Percentiles rank a stretch among this genome's conserved stretches.
Conservation (phyloP, 1,139 yeast genomes). For the Sugiyamaella pinicola region DNA sequence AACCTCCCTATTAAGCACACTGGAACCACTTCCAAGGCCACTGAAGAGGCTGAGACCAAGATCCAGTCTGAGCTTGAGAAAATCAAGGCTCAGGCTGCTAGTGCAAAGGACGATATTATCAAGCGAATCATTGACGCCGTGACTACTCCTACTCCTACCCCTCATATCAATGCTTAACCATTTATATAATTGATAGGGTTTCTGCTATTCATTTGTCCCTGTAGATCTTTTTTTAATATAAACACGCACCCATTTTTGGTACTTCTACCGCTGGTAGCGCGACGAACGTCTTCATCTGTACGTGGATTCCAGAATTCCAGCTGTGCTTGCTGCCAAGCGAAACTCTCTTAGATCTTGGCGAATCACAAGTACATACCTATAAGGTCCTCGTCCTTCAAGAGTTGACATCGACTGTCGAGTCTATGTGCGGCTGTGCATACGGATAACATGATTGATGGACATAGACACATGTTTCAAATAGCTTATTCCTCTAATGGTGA, state of each 20-base stretch:
- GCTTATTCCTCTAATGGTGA: not conserved
- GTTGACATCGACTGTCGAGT: not conserved
- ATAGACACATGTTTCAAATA: not conserved
- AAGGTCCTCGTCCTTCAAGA: too few species aligned
- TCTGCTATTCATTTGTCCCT: not conserved
- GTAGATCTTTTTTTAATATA: too few species aligned
- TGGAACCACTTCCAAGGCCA: slow-evolving; percentile 67
- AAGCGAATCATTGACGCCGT: slow-evolving; percentile 80
- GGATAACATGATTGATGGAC: not conserved
- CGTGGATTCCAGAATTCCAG: too few species aligned
- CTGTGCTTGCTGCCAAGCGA: too few species aligned
- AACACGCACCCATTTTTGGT: too few species aligned
- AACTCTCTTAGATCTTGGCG: too few species aligned
- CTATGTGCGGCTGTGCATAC: not conserved
- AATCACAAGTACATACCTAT: too few species aligned
- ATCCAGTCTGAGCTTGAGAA: slow-evolving; percentile 49
- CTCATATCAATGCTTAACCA: slow-evolving; percentile 70
- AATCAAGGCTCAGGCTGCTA: slow-evolving; percentile 63
- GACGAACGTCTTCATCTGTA: too few species aligned
- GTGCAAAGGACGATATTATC: slow-evolving; percentile 68
- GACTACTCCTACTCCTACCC: slow-evolving; percentile 73
- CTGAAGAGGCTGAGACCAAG: slow-evolving; percentile 66
- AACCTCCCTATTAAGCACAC: slow-evolving; percentile 47
- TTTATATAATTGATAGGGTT: not conserved
- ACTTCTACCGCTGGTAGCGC: too few species aligned